Conservation (phyloP, 306 rosid species). For the Glycine soja region DNA sequence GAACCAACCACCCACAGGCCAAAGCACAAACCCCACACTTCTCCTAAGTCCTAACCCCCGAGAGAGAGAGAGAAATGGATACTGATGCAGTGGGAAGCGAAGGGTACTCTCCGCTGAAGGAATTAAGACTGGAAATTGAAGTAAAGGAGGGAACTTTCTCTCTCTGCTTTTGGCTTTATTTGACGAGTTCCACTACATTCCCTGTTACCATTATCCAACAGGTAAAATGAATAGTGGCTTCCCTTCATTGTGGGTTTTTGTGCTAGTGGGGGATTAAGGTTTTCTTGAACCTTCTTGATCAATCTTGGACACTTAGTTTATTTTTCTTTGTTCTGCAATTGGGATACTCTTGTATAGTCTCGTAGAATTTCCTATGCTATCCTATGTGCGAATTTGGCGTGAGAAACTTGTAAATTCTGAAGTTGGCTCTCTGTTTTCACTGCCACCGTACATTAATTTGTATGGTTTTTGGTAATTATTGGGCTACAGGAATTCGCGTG, state of each 20-base stretch:
- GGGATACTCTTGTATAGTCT: too few relatives aligned
- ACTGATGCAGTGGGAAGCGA: conserved; percentile 50
- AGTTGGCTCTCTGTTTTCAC: background rate
- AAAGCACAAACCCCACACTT: too few relatives aligned
- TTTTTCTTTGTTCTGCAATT: too few relatives aligned
- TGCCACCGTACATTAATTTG: background rate
- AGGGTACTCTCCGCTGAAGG: conserved; percentile 66
- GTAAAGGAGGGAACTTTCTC: conserved; percentile 60
- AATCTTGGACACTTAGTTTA: too few relatives aligned
- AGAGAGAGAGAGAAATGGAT: conserved; percentile 47
- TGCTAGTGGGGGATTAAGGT: background rate
- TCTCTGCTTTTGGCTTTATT: conserved; percentile 86
- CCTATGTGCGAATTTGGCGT: too few relatives aligned
- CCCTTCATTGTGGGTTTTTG: background rate
- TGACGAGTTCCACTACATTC: conserved; percentile 63
- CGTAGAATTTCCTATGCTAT: too few relatives aligned
- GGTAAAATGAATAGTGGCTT: conserved; percentile 51
- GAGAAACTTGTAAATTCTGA: background rate
- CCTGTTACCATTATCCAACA: conserved; percentile 72
- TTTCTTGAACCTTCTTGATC: background rate
- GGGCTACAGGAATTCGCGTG: background rate
- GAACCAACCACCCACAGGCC: too few relatives aligned
- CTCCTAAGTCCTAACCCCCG: too few relatives aligned
- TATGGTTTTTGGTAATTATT: background rate
- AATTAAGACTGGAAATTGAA: conserved; percentile 68